These are phyloP conservation scores for Scheffersomyces illinoinensis DNA, from an alignment of 1,139 yeast species.

Conservation along the genomic window DNA sequence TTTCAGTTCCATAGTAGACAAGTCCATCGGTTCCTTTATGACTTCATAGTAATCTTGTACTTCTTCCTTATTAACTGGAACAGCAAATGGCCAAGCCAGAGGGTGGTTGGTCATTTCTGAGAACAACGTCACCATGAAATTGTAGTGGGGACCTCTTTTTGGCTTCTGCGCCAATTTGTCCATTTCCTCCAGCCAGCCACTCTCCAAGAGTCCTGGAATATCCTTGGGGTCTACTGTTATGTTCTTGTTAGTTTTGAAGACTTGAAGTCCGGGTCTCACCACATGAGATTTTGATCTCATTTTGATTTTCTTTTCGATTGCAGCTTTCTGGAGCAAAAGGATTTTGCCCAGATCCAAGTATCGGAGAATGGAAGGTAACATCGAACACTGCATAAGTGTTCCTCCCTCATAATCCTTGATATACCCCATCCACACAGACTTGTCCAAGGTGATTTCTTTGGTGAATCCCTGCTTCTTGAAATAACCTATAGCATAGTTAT, in stretches of 20 bases:
- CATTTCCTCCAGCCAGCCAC: slow-evolving; percentile 99
- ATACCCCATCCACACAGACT: slow-evolving; percentile 95
- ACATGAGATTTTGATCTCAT: slow-evolving; percentile 78
- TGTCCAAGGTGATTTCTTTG: slow-evolving; percentile 85
- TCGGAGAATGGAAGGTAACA: slow-evolving; percentile 79
- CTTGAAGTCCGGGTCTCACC: slow-evolving; percentile 77
- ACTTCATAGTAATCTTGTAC: slow-evolving; percentile 96
- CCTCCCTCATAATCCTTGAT: slow-evolving; percentile 99
- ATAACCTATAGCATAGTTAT: slow-evolving; percentile 97
- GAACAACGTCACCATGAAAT: slow-evolving; percentile 84
- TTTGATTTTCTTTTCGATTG: slow-evolving; percentile 81
- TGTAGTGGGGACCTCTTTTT: slow-evolving; percentile 91
- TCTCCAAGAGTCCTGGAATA: slow-evolving; percentile 86
- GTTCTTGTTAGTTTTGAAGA: slow-evolving; percentile 58
- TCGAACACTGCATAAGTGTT: slow-evolving; percentile 94
- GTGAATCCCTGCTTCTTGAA: slow-evolving; percentile 98
- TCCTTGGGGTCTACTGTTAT: slow-evolving; percentile 60
- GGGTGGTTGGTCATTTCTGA: slow-evolving; percentile 92
- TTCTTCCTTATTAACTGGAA: slow-evolving; percentile 90
- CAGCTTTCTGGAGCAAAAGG: slow-evolving; percentile 83
- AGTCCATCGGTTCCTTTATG: slow-evolving; percentile 98
- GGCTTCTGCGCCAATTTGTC: slow-evolving; percentile 95
- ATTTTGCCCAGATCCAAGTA: slow-evolving; percentile 89
- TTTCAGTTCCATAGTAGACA: slow-evolving; percentile 92
- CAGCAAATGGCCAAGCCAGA: slow-evolving; percentile 98